phyloP scores from a whole-genome alignment of 2,329 filamentous ascomycete species.

The Westerdykella sp. region DNA sequence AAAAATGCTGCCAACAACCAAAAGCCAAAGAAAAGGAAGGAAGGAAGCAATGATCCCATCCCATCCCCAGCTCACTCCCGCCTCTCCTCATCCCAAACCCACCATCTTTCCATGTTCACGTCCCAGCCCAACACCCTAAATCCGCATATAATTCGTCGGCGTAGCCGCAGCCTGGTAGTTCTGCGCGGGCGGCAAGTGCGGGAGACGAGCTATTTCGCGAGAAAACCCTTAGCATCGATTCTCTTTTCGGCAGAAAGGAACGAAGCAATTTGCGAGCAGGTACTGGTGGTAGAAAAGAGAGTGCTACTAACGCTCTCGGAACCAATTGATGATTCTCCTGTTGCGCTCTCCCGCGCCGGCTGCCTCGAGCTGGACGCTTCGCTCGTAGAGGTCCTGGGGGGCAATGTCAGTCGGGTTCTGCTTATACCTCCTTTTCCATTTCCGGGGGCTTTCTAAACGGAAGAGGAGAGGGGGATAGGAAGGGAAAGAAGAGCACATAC shows the following conservation, averaged over 20 bases:
- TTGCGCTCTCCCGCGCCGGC: conserved; percentile 42
- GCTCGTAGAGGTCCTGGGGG: conserved; percentile 52
- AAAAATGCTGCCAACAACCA: too few species aligned
- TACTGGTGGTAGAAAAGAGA: conserved; percentile 1
- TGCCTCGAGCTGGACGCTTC: conserved; percentile 50
- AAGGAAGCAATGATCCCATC: too few species aligned
- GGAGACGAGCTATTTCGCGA: conserved; percentile 18
- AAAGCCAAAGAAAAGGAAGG: too few species aligned
- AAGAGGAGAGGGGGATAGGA: background rate
- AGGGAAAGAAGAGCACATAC: conserved; percentile 47
- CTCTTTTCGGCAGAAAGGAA: conserved; percentile 6
- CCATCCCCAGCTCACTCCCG: too few species aligned
- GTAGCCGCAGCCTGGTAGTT: conserved; percentile 21
- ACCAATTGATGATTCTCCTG: conserved; percentile 41
- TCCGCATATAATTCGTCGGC: conserved; percentile 18
- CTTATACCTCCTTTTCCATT: too few species aligned
- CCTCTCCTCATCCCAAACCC: too few species aligned
- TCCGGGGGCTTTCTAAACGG: too few species aligned
- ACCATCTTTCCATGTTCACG: too few species aligned
- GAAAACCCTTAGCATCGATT: conserved; percentile 20
- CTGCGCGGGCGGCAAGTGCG: conserved; percentile 21
- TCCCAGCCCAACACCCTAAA: conserved; percentile 7
- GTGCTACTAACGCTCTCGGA: conserved; percentile 40
- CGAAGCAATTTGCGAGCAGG: conserved; percentile 4
- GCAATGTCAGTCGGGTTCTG: conserved; percentile 13